Evolutionary conservation across 78 protist species (phyloP).

Genomic region (Trichosphaerium sp.): DNA sequence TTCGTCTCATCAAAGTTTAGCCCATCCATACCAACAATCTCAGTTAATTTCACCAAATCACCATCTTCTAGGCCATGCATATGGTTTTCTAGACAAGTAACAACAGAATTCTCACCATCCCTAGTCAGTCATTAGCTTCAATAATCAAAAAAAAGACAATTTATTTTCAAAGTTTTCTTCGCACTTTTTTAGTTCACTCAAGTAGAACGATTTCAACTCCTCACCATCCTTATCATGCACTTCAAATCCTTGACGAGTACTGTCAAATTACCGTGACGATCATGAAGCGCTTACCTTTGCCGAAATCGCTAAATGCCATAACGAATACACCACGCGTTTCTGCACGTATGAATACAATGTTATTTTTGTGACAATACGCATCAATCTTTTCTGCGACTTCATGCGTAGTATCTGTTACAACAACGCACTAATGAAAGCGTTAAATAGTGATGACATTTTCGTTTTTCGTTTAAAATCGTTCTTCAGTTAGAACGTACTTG

Average conservation of each 20-base stretch:
- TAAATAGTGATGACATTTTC: constrained; percentile 1
- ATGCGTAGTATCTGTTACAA: constrained; percentile 14
- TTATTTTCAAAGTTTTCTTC: too few relatives aligned
- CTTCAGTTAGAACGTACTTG: too few relatives aligned
- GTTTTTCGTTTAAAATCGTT: background rate
- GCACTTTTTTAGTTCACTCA: constrained; percentile 17
- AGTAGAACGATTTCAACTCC: constrained; percentile 31
- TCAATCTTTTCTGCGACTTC: background rate
- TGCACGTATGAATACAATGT: constrained; percentile 13
- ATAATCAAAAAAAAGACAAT: too few relatives aligned
- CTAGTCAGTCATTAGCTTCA: too few relatives aligned
- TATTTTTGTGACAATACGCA: constrained; percentile 6
- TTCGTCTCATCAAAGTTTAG: constrained; percentile 51
- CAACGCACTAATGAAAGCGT: constrained; percentile 8
- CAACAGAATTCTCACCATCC: too few relatives aligned
- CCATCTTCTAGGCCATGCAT: constrained; percentile 75
- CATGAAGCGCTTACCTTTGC: background rate
- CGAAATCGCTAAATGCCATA: constrained; percentile 22
- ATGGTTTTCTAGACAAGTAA: constrained; percentile 58
- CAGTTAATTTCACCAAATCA: constrained; percentile 74
- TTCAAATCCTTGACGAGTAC: too few relatives aligned
- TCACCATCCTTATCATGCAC: constrained; percentile 51
- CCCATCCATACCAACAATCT: constrained; percentile 78
- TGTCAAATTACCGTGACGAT: background rate
- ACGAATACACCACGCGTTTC: constrained; percentile 7